These are phyloP conservation scores for Phytomonas sp. DNA, from an alignment of 208 protist species.

Conservation along the genomic window DNA sequence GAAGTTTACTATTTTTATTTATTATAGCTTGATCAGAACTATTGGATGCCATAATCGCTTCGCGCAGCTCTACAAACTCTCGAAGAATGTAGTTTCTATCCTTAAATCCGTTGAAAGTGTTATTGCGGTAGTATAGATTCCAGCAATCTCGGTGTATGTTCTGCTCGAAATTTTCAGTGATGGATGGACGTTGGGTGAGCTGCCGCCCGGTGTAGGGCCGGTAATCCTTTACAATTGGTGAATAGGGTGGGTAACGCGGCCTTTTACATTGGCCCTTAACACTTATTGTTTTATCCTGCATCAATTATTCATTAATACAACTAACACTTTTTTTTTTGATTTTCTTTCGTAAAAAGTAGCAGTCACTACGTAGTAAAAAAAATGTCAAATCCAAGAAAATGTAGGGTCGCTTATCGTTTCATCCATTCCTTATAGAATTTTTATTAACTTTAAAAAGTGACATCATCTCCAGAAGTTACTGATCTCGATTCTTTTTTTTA, in stretches of 20 bases:
- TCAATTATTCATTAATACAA: slow-evolving; percentile 5
- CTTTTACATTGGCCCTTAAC: slow-evolving; percentile 16
- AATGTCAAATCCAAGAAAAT: background rate
- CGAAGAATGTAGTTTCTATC: slow-evolving; percentile 86
- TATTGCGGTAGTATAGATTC: slow-evolving; percentile 88
- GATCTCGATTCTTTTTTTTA: background rate
- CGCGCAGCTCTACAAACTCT: slow-evolving; percentile 71
- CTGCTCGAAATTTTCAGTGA: background rate
- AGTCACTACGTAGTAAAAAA: background rate
- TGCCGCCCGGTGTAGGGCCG: slow-evolving; percentile 62
- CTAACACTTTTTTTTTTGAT: slow-evolving; percentile 6
- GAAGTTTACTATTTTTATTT: background rate
- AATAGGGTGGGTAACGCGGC: slow-evolving; percentile 22
- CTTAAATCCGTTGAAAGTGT: slow-evolving; percentile 85
- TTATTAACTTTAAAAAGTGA: background rate
- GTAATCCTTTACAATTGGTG: slow-evolving; percentile 73
- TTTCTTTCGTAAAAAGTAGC: slow-evolving; percentile 4
- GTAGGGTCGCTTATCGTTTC: background rate
- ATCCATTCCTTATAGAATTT: background rate
- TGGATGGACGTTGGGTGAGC: slow-evolving; percentile 8
- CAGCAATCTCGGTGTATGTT: slow-evolving; percentile 18
- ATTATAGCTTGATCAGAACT: background rate
- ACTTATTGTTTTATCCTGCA: background rate
- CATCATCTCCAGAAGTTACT: background rate
- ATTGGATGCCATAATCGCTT: slow-evolving; percentile 22